Percentiles rank a stretch among this genome's conserved stretches.
Evolutionary conservation across 345 rosid species (phyloP).

Genomic region (Arabidopsis arenosa): DNA sequence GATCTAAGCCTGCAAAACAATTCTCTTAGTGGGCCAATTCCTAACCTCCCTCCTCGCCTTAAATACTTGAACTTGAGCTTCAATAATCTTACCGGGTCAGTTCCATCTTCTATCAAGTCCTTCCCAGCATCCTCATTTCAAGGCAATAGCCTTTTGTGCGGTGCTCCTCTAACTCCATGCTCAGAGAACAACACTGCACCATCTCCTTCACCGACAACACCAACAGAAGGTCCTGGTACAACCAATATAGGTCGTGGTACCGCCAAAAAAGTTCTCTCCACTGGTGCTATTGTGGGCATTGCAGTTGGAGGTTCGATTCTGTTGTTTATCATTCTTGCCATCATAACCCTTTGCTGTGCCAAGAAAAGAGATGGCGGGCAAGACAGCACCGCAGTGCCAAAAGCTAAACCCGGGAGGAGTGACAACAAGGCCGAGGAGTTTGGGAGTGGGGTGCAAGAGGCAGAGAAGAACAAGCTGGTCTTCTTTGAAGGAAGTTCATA

Average conservation of each 20-base stretch:
- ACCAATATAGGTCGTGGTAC: constrained; percentile 28
- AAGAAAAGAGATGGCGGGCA: constrained; percentile 55
- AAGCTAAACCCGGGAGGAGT: constrained; percentile 58
- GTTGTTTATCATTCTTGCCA: constrained; percentile 53
- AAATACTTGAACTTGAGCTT: constrained; percentile 73
- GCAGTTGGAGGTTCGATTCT: constrained; percentile 63
- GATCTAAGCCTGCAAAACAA: constrained; percentile 73
- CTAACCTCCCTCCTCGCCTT: constrained; percentile 59
- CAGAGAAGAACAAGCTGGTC: constrained; percentile 95
- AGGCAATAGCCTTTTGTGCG: constrained; percentile 75
- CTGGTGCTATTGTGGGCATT: constrained; percentile 63
- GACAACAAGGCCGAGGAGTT: constrained; percentile 84
- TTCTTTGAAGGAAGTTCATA: constrained; percentile 85
- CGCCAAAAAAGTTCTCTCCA: constrained; percentile 57
- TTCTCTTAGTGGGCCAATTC: constrained; percentile 69
- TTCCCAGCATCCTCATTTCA: constrained; percentile 74
- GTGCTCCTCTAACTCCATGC: constrained; percentile 69
- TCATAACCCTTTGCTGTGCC: constrained; percentile 59
- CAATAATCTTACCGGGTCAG: constrained; percentile 77
- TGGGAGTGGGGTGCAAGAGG: constrained; percentile 92
- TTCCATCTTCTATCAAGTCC: constrained; percentile 67
- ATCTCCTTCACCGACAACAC: constrained; percentile 58
- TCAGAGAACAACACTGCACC: constrained; percentile 53
- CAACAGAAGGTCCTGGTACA: constrained; percentile 34
- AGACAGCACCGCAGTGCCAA: constrained; percentile 43